A percentile compares a stretch with the other conserved stretches of the same genome.
Conservation (phyloP, 2,329 filamentous ascomycete genomes). For the Saccharata proteae region DNA sequence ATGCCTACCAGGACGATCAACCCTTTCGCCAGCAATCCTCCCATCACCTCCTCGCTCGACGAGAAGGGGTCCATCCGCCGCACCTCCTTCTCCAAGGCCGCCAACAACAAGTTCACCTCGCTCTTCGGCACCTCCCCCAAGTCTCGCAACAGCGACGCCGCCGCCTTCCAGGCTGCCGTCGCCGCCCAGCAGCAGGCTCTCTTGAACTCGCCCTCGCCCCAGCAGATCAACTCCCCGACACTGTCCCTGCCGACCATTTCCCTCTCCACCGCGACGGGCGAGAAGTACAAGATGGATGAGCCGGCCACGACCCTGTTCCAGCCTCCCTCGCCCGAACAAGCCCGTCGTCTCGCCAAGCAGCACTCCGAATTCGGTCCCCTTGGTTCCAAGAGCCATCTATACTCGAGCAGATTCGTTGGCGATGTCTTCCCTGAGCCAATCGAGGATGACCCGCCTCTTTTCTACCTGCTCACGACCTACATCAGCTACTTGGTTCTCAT, state of each 20-base stretch:
- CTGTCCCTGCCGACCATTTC: constrained; percentile 82
- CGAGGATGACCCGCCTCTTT: constrained; percentile 93
- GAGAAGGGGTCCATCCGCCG: constrained; percentile 39
- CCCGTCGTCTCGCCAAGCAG: constrained; percentile 58
- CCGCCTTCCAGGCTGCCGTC: constrained; percentile 56
- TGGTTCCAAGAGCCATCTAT: constrained; percentile 66
- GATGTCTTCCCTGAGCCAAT: constrained; percentile 69
- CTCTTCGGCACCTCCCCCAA: constrained; percentile 76
- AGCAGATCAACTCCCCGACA: constrained; percentile 58
- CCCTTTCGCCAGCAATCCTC: constrained; percentile 42
- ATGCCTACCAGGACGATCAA: constrained; percentile 53
- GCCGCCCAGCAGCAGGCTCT: constrained; percentile 45
- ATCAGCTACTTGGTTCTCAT: constrained; percentile 96
- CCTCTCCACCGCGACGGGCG: constrained; percentile 71
- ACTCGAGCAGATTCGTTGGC: constrained; percentile 79
- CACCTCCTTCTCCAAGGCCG: constrained; percentile 45
- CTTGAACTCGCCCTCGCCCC: constrained; percentile 51
- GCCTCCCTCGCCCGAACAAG: constrained; percentile 74
- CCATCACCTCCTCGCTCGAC: constrained; percentile 38
- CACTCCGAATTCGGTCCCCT: constrained; percentile 90
- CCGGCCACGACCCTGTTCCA: constrained; percentile 73
- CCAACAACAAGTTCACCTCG: constrained; percentile 58
- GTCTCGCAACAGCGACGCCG: constrained; percentile 46
- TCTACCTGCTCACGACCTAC: constrained; percentile 93
- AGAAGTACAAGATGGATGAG: constrained; percentile 57